Percentiles rank a stretch among this genome's conserved stretches.
phyloP scores from a whole-genome alignment of 352 stramenopile species.

The Globisporangium radiosum region DNA sequence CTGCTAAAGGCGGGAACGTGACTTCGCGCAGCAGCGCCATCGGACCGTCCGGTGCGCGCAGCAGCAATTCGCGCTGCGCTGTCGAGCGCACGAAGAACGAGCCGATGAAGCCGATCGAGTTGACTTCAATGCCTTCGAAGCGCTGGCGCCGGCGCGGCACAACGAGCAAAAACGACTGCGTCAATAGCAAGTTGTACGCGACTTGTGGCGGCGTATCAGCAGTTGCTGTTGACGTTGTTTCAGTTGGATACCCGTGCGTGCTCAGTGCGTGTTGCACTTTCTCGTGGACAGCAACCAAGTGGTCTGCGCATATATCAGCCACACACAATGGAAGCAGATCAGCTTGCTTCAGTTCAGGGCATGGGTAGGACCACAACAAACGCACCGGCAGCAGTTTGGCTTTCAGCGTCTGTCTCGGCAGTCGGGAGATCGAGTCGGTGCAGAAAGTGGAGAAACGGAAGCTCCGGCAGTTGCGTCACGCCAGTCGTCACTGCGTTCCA shows the following conservation, averaged over 20 bases:
- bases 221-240: background rate
- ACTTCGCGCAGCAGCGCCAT: slow-evolving; percentile 60
- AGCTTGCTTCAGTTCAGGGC: background rate
- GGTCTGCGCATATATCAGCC: slow-evolving; percentile 10
- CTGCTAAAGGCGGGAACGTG: slow-evolving; percentile 33
- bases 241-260: slow-evolving; percentile 19
- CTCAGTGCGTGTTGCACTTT: slow-evolving; percentile 46
- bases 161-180: slow-evolving; percentile 63
- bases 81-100: slow-evolving; percentile 70
- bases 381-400: slow-evolving; percentile 35
- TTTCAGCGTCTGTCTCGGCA: slow-evolving; percentile 19
- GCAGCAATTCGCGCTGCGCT: slow-evolving; percentile 50
- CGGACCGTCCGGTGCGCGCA: slow-evolving; percentile 25
- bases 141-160: slow-evolving; percentile 48
- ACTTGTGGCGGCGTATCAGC: slow-evolving; percentile 13
- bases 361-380: background rate
- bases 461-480: slow-evolving; percentile 48
- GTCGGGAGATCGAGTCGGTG: slow-evolving; percentile 40
- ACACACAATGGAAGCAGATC: background rate
- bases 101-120: slow-evolving; percentile 79
- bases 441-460: slow-evolving; percentile 72
- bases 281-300: slow-evolving; percentile 35
- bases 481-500: slow-evolving; percentile 14
- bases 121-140: slow-evolving; percentile 70
- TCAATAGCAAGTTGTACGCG: slow-evolving; percentile 77